Evolutionary conservation across 129 eudicot species (phyloP).

Genomic region (Artemisia argyi): DNA sequence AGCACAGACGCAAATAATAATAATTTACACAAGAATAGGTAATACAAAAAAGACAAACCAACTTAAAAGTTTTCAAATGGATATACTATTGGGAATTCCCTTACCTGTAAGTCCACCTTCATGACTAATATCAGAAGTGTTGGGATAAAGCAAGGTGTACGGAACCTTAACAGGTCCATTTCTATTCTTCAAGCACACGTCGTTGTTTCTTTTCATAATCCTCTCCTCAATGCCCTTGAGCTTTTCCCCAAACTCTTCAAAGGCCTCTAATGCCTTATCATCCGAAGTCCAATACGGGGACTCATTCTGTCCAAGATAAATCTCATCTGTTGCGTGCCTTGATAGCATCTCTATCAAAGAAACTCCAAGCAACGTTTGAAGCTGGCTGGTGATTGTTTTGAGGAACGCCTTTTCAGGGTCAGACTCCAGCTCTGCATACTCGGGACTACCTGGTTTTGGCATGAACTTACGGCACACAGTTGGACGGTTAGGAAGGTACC

Average conservation of each 20-base stretch:
- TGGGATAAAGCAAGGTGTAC: slow-evolving; percentile 45
- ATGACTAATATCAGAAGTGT: slow-evolving; percentile 40
- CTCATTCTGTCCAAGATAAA: slow-evolving; percentile 60
- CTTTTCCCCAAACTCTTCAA: slow-evolving; percentile 36
- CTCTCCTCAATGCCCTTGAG: slow-evolving; percentile 42
- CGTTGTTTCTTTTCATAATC: slow-evolving; percentile 36
- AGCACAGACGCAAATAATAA: background rate
- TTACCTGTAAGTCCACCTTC: slow-evolving; percentile 52
- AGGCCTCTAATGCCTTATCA: slow-evolving; percentile 32
- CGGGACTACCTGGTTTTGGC: slow-evolving; percentile 42
- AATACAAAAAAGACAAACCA: background rate
- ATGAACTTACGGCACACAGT: slow-evolving; percentile 62
- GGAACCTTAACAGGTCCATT: slow-evolving; percentile 46
- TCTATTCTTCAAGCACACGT: slow-evolving; percentile 41
- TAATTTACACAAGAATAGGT: slow-evolving; percentile 12
- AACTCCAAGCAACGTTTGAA: slow-evolving; percentile 54
- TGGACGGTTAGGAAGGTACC: slow-evolving; percentile 59
- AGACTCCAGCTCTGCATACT: slow-evolving; percentile 41
- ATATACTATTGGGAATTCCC: slow-evolving; percentile 55
- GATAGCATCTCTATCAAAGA: slow-evolving; percentile 53
- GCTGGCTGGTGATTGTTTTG: slow-evolving; percentile 54
- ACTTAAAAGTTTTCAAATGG: slow-evolving; percentile 21
- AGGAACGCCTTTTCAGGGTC: slow-evolving; percentile 49
- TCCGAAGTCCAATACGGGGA: slow-evolving; percentile 52
- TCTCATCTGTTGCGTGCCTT: slow-evolving; percentile 55